Evolutionary conservation across 805 yeast species (phyloP), one percentile per base, ranked within the genome.

Genomic region (Saccharomycopsis schoenii): DNA sequence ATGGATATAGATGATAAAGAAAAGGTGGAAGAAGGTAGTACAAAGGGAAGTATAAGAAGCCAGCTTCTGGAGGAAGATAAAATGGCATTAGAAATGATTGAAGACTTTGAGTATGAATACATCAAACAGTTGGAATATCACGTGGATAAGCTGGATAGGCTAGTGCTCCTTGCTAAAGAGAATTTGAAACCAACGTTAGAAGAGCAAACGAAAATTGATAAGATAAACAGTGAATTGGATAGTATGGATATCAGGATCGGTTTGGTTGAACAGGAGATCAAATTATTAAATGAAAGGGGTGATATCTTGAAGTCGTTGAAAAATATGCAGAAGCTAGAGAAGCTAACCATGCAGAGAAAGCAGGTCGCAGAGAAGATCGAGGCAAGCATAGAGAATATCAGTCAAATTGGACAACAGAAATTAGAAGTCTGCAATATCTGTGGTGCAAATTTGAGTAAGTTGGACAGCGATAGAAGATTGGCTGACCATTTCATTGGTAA

Each of bases 401-500:
- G 96, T 1, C 93, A 89, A 66, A 81, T 91, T 12, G 89, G 94
- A 0, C 96, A 88, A 68, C 97, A 92, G 68, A 89, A 89, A 70
- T 76, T 92, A 55, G 97, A 91, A 71, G 96, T 89, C 0, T 92
- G 98, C 72, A 88, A 83, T 65, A 84, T 83, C 1, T 92, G 98
- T 73, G 97, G 96, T 0, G 96, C 96, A 0, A 90, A 86, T 68
- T 75, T 93, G 43, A 88, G 96, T 9, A 76, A 93, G 63, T 74
- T 91, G 60, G 98, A 92, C 71, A 89, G 87, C 62, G 97, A 92
- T 70, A 78, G 91, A 70, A 78, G 97, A 66, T 76, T 92, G 64
- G 96, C 93, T 0, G 97, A 89, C 67, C 97, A 92, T 71, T 91
- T 89, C 70, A 73, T 85, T 25, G 98, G 98, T 0, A 90, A 89